Percentiles rank a stretch among this genome's conserved stretches.
Conservation (phyloP, 1,284 basidiomycete genomes). For the Anthracocystis setariae region DNA sequence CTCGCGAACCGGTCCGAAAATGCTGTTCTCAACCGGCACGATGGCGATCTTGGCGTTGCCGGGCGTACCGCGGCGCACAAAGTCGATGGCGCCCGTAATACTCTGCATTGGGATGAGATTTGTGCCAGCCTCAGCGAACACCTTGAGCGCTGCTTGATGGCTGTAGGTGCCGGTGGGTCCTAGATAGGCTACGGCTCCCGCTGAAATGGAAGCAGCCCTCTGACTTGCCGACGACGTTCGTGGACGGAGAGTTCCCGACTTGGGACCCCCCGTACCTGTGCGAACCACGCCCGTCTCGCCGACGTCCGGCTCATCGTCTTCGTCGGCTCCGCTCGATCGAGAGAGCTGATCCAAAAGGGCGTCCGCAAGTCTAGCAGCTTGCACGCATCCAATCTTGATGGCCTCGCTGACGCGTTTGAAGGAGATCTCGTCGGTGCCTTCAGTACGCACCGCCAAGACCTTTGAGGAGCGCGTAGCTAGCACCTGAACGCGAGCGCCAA, state of each 20-base stretch:
- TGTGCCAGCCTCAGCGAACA: constrained; percentile 35
- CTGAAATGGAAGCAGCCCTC: constrained; percentile 47
- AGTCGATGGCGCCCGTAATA: constrained; percentile 49
- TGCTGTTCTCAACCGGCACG: constrained; percentile 49
- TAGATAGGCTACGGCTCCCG: constrained; percentile 46
- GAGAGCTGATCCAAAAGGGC: constrained; percentile 33
- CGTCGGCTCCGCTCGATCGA: constrained; percentile 9
- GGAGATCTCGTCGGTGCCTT: constrained; percentile 39
- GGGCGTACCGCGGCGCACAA: constrained; percentile 44
- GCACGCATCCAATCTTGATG: constrained; percentile 35
- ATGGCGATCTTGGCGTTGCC: constrained; percentile 51
- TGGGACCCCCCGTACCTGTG: constrained; percentile 51
- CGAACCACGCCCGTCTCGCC: constrained; percentile 54
- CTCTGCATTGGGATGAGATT: constrained; percentile 50
- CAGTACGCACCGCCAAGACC: constrained; percentile 41
- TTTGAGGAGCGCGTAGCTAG: constrained; percentile 46
- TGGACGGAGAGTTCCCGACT: constrained; percentile 45
- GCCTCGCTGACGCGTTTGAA: constrained; percentile 45
- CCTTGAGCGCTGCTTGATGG: constrained; percentile 48
- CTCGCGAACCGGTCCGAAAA: constrained; percentile 44
- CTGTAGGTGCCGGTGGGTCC: constrained; percentile 49
- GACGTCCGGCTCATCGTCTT: constrained; percentile 23
- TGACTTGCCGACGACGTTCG: constrained; percentile 39
- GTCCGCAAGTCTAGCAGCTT: constrained; percentile 38
- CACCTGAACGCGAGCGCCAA: constrained; percentile 46